These are phyloP conservation scores for Pseudogymnoascus sp. DNA, from an alignment of 2,329 filamentous ascomycete genomes.

Conservation along the genomic window DNA sequence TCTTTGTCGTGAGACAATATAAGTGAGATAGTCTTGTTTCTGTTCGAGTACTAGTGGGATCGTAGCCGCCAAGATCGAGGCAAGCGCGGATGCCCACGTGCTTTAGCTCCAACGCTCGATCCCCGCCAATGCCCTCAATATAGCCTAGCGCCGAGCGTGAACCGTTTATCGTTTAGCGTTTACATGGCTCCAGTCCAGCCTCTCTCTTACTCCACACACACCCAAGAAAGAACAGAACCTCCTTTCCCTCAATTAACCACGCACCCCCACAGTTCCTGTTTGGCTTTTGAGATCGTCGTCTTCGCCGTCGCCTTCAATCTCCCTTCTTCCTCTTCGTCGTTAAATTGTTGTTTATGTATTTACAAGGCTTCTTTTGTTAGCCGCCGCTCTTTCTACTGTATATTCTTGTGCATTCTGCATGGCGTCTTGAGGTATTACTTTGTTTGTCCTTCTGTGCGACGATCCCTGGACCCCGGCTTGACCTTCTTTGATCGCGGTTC, in stretches of 20 bases:
- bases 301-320: background rate
- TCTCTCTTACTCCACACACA: conserved; percentile 5
- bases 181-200: conserved; percentile 2
- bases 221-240: conserved; percentile 5
- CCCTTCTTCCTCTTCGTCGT: conserved; percentile 2
- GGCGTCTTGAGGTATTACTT: conserved; percentile 6
- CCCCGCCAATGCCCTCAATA: background rate
- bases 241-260: conserved; percentile 6
- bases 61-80: background rate
- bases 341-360: conserved; percentile 6
- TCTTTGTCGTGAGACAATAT: background rate
- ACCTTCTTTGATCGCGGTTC: background rate
- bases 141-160: background rate
- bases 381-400: conserved; percentile 5
- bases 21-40: background rate
- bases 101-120: background rate
- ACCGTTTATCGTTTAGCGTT: conserved; percentile 6
- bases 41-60: background rate
- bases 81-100: conserved; percentile 5
- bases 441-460: conserved; percentile 5
- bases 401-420: conserved; percentile 5
- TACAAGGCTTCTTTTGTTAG: background rate
- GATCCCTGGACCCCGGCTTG: background rate
- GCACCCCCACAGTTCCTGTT: background rate
- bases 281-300: conserved; percentile 1